A percentile compares a stretch with the other conserved stretches of the same genome.
Conservation (phyloP, 2,329 filamentous ascomycete species). For the Aureobasidium sp. region DNA sequence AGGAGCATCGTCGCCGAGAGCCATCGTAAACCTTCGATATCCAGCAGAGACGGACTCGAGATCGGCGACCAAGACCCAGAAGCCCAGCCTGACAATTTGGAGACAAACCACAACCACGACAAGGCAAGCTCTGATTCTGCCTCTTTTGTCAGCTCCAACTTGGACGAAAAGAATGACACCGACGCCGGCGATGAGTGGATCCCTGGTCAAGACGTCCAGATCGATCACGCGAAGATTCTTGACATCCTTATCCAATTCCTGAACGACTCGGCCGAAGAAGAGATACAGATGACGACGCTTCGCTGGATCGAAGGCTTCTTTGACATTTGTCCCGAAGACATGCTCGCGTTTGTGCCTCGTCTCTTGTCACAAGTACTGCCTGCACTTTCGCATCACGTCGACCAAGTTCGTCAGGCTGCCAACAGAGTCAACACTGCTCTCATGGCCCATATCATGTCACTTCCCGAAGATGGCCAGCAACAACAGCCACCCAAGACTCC, state of each 20-base stretch:
- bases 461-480: conserved; percentile 56
- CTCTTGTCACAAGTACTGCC: conserved; percentile 87
- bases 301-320: conserved; percentile 96
- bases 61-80: conserved; percentile 46
- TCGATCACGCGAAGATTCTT: conserved; percentile 86
- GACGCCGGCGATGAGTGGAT: conserved; percentile 89
- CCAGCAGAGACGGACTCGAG: conserved; percentile 48
- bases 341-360: conserved; percentile 87
- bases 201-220: conserved; percentile 90
- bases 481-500: conserved; percentile 21
- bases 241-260: conserved; percentile 87
- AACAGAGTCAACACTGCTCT: conserved; percentile 83
- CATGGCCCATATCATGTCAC: conserved; percentile 88
- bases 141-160: conserved; percentile 48
- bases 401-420: conserved; percentile 81
- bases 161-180: conserved; percentile 31
- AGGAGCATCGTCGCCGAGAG: conserved; percentile 56
- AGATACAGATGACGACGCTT: conserved; percentile 82
- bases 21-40: conserved; percentile 63
- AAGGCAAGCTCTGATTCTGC: conserved; percentile 32
- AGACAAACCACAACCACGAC: conserved; percentile 45
- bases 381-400: conserved; percentile 85
- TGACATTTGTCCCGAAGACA: conserved; percentile 94
- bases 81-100: conserved; percentile 34
- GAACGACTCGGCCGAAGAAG: conserved; percentile 78